phyloP scores from a whole-genome alignment of 2,329 filamentous ascomycete genomes.

The Fusarium beomiforme region DNA sequence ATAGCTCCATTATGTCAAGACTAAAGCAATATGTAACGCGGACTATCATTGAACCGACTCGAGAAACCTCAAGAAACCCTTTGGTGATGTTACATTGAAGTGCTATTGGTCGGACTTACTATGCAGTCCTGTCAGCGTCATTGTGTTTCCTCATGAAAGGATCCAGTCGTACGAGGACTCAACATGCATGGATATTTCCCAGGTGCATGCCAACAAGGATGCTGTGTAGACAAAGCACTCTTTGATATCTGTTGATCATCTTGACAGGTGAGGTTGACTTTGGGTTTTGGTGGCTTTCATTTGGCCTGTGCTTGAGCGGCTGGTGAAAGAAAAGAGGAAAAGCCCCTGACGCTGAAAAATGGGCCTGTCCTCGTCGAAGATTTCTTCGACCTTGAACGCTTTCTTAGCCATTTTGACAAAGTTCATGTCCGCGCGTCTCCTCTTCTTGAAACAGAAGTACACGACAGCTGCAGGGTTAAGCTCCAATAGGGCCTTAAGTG shows the following conservation, averaged over 20 bases:
- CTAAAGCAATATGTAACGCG: background rate
- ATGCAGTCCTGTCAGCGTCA: background rate
- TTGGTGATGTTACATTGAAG: constrained; percentile 22
- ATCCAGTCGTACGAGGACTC: constrained; percentile 1
- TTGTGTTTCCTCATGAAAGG: background rate
- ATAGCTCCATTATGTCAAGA: background rate
- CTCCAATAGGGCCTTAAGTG: constrained; percentile 77
- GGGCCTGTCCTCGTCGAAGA: constrained; percentile 69
- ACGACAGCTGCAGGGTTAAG: constrained; percentile 73
- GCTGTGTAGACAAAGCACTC: constrained; percentile 32
- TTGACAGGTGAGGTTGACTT: constrained; percentile 27
- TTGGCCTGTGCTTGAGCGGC: constrained; percentile 48
- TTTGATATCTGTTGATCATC: constrained; percentile 27
- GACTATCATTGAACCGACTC: constrained; percentile 13
- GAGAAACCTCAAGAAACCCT: constrained; percentile 1
- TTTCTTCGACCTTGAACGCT: constrained; percentile 69
- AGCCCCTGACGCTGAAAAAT: constrained; percentile 67
- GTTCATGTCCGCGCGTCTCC: constrained; percentile 81
- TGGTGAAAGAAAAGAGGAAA: constrained; percentile 69
- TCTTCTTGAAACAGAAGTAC: constrained; percentile 95
- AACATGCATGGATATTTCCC: background rate
- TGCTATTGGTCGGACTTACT: constrained; percentile 23
- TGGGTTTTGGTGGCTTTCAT: constrained; percentile 23
- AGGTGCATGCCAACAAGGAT: constrained; percentile 26
- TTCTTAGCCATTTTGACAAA: constrained; percentile 78